Percentiles rank a stretch among this genome's conserved stretches.
Conservation (phyloP, 1,284 basidiomycete genomes). For the Pseudozyma tsukubaensis region DNA sequence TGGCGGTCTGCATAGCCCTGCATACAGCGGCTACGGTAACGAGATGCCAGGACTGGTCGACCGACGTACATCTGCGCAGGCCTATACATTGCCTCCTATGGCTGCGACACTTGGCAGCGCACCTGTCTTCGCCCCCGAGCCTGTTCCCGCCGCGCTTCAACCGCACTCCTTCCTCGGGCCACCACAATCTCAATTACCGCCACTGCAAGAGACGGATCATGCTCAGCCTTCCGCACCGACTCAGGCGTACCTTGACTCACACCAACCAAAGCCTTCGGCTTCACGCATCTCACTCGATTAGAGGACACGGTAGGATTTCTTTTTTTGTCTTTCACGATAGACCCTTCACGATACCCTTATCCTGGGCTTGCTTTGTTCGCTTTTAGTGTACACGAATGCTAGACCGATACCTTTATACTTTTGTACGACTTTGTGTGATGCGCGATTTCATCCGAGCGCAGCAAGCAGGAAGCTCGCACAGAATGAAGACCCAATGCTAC, state of each 20-base stretch:
- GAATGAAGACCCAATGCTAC: too few relatives aligned
- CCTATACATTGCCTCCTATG: conserved; percentile 3
- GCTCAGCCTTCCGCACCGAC: not conserved
- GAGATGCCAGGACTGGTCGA: conserved; percentile 1
- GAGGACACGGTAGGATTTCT: not conserved
- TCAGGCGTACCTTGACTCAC: conserved; percentile 7
- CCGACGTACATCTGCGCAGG: not conserved
- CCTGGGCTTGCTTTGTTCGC: too few relatives aligned
- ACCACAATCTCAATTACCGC: conserved; percentile 3
- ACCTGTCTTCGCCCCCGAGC: conserved; percentile 12
- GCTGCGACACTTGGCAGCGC: conserved; percentile 17
- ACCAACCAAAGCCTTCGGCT: conserved; percentile 18
- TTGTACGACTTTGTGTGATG: not conserved
- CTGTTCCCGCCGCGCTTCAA: conserved; percentile 10
- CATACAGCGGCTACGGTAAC: conserved; percentile 4
- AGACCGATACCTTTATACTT: not conserved
- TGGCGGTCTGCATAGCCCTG: conserved; percentile 9
- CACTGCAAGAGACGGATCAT: not conserved
- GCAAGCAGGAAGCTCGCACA: too few relatives aligned
- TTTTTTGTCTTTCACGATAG: not conserved
- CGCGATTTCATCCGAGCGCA: too few relatives aligned
- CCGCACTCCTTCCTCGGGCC: conserved; percentile 3
- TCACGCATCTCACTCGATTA: conserved; percentile 35
- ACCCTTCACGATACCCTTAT: not conserved
- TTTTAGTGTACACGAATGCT: too few relatives aligned